phyloP scores from a whole-genome alignment of 169 alveolate genomes.

The Plasmodium gonderi region DNA sequence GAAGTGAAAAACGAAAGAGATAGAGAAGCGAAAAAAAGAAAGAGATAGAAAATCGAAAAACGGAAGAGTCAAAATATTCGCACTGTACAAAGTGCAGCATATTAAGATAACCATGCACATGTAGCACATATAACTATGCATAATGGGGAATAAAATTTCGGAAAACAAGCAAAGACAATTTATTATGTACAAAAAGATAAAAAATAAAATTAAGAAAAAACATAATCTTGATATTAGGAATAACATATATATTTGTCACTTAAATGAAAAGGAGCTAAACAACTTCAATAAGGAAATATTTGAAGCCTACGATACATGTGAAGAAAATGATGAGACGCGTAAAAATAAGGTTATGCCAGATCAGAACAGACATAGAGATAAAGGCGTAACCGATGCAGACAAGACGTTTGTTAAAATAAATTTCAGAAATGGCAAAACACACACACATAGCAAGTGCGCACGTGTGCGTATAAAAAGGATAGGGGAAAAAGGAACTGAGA shows the following conservation, averaged over 20 bases:
- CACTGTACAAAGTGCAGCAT: too few species aligned
- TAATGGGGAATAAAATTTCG: constrained; percentile 59
- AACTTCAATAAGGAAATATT: constrained; percentile 17
- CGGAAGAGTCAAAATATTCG: too few species aligned
- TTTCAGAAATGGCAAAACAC: background rate
- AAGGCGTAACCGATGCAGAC: too few species aligned
- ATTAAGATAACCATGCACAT: background rate
- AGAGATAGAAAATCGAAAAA: too few species aligned
- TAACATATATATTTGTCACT: constrained; percentile 27
- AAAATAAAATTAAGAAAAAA: constrained; percentile 44
- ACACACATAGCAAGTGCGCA: background rate
- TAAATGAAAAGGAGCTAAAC: constrained; percentile 19
- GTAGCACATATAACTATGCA: background rate
- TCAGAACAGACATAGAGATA: background rate
- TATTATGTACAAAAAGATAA: constrained; percentile 60
- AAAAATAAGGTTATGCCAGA: background rate
- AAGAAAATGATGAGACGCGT: background rate
- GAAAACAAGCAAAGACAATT: constrained; percentile 42
- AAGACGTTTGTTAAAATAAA: constrained; percentile 7
- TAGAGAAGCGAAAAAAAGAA: background rate
- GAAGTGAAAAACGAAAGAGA: background rate
- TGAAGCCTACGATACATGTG: constrained; percentile 14
- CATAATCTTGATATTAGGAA: constrained; percentile 18
- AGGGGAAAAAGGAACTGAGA: background rate
- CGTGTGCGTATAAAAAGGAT: background rate